phyloP scores from a whole-genome alignment of 257 asterid species.

The Nemophila menziesii region DNA sequence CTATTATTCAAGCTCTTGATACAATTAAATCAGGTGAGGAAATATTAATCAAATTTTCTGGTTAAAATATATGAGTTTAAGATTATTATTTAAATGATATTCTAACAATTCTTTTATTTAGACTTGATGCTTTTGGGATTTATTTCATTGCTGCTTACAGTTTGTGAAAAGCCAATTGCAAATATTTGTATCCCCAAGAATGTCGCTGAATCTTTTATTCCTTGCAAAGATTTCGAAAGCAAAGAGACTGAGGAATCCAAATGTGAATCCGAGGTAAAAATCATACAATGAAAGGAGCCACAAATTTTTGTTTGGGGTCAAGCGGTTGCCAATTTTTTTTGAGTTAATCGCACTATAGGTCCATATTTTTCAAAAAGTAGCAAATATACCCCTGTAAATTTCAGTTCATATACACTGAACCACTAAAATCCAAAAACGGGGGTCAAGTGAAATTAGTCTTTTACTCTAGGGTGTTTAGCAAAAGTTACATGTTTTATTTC shows the following conservation, averaged over 20 bases:
- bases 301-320: background rate
- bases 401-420: no score
- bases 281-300: no score
- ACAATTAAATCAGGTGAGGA: constrained; percentile 45
- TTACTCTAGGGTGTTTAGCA: no score
- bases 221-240: constrained; percentile 28
- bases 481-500: no score
- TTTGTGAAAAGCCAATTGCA: constrained; percentile 38
- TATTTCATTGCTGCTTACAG: constrained; percentile 51
- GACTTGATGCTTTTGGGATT: constrained; percentile 75
- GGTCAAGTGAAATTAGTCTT: no score
- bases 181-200: constrained; percentile 38
- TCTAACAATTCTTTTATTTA: constrained; percentile 15
- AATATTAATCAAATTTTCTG: background rate
- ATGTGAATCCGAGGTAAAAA: constrained; percentile 34
- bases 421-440: no score
- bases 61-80: background rate
- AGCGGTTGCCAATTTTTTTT: background rate
- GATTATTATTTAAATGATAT: no score
- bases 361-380: no score
- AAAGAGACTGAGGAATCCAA: constrained; percentile 31
- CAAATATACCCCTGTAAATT: no score
- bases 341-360: no score
- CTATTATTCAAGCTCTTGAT: constrained; percentile 47
- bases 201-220: constrained; percentile 42